Evolutionary conservation across 164 flowering plant genomes (phyloP), one percentile per base, ranked within the genome.

Genomic region (Houttuynia cordata): DNA sequence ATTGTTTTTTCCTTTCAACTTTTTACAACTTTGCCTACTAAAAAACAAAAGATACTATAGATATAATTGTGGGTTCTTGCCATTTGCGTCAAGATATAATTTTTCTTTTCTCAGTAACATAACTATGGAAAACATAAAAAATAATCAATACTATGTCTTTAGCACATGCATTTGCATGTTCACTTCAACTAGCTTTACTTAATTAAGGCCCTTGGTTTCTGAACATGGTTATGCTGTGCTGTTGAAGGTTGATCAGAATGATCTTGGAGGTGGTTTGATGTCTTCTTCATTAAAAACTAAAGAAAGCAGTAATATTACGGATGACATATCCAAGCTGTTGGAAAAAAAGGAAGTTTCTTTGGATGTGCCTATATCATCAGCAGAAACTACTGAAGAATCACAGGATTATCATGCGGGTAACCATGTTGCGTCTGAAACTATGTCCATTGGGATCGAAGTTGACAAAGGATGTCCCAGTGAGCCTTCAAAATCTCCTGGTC

Each of bases 171-270:
- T n/a, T n/a, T n/a, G n/a, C n/a, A n/a, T n/a, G n/a, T n/a, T n/a
- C n/a, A n/a, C n/a, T n/a, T n/a, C n/a, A n/a, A n/a, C n/a, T n/a
- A n/a, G n/a, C n/a, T n/a, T n/a, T n/a, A 40, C 22, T n/a, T 18
- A 30, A 7, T 34, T 40, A 20, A 20, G 3, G 8, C 10, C 17
- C 34, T 54, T 54, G n/a, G 30, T 45, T 10, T 21, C 25, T 53
- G 24, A 34, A 8, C 45, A 40, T 19, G 14, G 20, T 24, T 37
- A 24, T 8, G 20, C 39, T 39, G 21, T 59, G 34, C 18, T 57
- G 42, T 17, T 64, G 60, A 60, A 64, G 67, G 61, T n/a, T 25
- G 60, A 66, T 60, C 22, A 20, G 19, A 53, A 53, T 60, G 63
- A 60, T 24, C 20, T 50, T 45, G 45, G 63, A 41, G 53, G 30